Evolutionary conservation across 176 grass and related monocot genomes (phyloP), one percentile per base, ranked within the genome.

Genomic region (Avena insularis): DNA sequence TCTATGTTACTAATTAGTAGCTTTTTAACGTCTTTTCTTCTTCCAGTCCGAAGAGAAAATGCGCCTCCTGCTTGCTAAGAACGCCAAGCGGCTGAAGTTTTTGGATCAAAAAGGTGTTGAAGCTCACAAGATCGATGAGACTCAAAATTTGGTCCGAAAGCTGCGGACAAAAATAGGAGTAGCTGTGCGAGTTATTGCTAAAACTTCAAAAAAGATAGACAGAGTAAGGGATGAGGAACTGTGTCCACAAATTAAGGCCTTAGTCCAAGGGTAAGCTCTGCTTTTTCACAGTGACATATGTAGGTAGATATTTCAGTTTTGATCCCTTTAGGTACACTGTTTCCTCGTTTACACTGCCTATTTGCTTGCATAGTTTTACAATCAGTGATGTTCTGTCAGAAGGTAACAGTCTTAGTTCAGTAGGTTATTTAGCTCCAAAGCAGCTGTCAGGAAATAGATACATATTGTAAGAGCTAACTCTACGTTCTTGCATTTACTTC

Each of bases 31-130:
- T 83, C 46, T 17, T 88, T 45, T 82, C 47, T 70, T 77, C 51
- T 79, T 81, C 17, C 67, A 99, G 97, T 75, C 83, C 54, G 97
- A 99, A 89, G 97, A 94, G 61, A 99, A 94, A 82, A 94, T 99
- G 97, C 85, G 92, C 0, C 81, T 99, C 2, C 83, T 94, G 43
- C 92, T 99, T 51, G 77, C 81, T 0, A 97, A 94, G 89, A 99
- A 82, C 64, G 29, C 77, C 3, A 99, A 97, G 81, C 78, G 83
- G 45, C 79, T 99, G 31, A 97, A 87, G 64, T 85, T 86, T 60
- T 89, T 99, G 83, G 92, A 92, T 79, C 83, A 88, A 64, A 97
- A 43, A 56, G 97, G 94, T 21, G 91, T 85, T 16, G 94, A 93
- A 77, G 55, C 90, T 83, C 78, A 91, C 29, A 97, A 97, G 89